A percentile compares a stretch with the other conserved stretches of the same genome.
Conservation (phyloP, 495 filamentous ascomycete genomes). For the Echria macrotheca region DNA sequence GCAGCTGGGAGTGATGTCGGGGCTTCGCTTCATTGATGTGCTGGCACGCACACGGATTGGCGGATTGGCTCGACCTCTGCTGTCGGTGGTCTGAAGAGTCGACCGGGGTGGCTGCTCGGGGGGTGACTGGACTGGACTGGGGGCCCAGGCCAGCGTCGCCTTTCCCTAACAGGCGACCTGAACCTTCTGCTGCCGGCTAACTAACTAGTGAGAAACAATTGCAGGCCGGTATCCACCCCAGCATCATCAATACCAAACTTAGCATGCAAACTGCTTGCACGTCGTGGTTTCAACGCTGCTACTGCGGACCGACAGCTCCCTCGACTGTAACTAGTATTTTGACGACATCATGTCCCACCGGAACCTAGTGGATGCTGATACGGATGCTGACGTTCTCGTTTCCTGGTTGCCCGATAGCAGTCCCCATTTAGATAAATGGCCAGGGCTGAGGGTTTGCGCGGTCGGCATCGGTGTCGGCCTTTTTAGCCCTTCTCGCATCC, state of each 20-base stretch:
- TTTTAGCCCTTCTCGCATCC: background rate
- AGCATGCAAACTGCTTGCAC: background rate
- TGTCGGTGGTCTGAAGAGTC: constrained; percentile 4
- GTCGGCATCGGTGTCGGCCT: constrained; percentile 6
- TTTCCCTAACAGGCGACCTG: background rate
- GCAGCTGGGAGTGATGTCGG: constrained; percentile 19
- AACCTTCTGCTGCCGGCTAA: background rate
- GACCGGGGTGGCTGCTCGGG: constrained; percentile 8
- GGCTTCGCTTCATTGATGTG: constrained; percentile 32
- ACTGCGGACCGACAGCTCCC: background rate
- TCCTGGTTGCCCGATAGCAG: too few relatives aligned
- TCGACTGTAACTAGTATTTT: too few relatives aligned
- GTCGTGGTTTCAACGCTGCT: too few relatives aligned
- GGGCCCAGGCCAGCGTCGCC: background rate
- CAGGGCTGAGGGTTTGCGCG: too few relatives aligned
- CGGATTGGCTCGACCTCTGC: constrained; percentile 11
- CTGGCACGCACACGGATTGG: constrained; percentile 32
- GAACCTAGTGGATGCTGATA: too few relatives aligned
- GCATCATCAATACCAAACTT: constrained; percentile 9
- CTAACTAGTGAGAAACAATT: background rate
- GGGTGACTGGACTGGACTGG: background rate
- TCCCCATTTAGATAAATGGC: too few relatives aligned
- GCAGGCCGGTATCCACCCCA: constrained; percentile 4
- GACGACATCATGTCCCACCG: too few relatives aligned
- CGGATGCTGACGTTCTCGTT: too few relatives aligned